phyloP scores from a whole-genome alignment of 2,329 filamentous ascomycete species.

The Scedosporium apiospermum region DNA sequence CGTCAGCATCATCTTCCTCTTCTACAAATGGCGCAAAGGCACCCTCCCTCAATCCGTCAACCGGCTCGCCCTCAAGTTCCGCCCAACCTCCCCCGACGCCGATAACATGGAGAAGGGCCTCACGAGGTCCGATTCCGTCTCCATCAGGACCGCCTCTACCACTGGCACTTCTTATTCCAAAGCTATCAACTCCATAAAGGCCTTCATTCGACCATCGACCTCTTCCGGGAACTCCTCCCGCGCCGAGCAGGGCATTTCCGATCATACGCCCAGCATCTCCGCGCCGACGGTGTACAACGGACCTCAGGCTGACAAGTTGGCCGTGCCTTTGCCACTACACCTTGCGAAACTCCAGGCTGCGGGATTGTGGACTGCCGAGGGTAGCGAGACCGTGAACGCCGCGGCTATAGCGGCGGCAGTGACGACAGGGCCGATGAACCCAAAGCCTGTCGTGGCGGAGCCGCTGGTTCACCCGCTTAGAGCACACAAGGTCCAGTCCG shows the following conservation, averaged over 20 bases:
- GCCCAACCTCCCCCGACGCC: not conserved
- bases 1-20: slow-evolving; percentile 4
- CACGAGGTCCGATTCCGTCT: not conserved
- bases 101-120: slow-evolving; percentile 6
- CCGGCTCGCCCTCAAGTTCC: slow-evolving; percentile 3
- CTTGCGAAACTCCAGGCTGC: slow-evolving; percentile 4
- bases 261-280: not conserved
- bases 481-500: not conserved
- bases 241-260: not conserved
- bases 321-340: not conserved
- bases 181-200: not conserved
- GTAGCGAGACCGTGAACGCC: not conserved
- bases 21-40: slow-evolving; percentile 8
- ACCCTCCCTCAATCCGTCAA: slow-evolving; percentile 1
- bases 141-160: not conserved
- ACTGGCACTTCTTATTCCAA: not conserved
- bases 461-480: slow-evolving; percentile 3
- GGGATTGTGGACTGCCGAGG: slow-evolving; percentile 1
- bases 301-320: slow-evolving; percentile 3
- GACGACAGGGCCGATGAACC: not conserved
- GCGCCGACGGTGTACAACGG: not conserved
- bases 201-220: not conserved
- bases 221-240: not conserved
- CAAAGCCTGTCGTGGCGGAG: slow-evolving; percentile 1
- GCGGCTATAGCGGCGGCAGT: not conserved